phyloP scores from a whole-genome alignment of 2,329 filamentous ascomycete species.

The Penicillium sp. region DNA sequence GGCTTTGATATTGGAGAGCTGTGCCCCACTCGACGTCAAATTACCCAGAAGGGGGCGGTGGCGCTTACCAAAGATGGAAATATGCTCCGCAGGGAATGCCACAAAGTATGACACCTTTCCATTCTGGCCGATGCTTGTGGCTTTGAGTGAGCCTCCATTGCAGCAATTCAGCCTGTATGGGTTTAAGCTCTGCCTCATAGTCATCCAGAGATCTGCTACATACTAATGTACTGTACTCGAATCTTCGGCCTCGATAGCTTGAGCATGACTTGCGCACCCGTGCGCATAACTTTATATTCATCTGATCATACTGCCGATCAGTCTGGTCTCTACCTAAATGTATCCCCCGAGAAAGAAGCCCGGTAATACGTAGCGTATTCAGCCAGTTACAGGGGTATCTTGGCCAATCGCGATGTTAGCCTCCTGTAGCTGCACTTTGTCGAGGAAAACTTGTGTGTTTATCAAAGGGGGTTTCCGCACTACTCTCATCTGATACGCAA shows the following conservation, averaged over 20 bases:
- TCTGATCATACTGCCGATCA: neutral
- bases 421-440: neutral
- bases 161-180: neutral
- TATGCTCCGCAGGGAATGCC: slow-evolving; percentile 19
- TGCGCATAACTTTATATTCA: neutral
- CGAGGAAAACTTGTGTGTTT: neutral
- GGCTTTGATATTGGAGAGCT: slow-evolving; percentile 14
- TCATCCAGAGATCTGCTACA: neutral
- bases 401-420: neutral
- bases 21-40: neutral
- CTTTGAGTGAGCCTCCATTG: neutral
- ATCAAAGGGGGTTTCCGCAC: neutral
- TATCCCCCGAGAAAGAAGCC: too few relatives aligned
- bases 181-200: neutral
- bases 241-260: neutral
- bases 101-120: neutral
- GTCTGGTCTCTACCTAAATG: neutral
- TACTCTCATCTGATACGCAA: neutral
- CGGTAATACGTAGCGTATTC: too few relatives aligned
- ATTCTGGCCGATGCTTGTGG: neutral
- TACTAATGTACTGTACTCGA: neutral
- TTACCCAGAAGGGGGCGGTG: slow-evolving; percentile 22
- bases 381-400: neutral
- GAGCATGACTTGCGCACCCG: neutral
- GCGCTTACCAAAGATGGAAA: slow-evolving; percentile 23